Evolutionary conservation across 1,284 basidiomycete genomes (phyloP).

Genomic region (Heterobasidion irregulare): DNA sequence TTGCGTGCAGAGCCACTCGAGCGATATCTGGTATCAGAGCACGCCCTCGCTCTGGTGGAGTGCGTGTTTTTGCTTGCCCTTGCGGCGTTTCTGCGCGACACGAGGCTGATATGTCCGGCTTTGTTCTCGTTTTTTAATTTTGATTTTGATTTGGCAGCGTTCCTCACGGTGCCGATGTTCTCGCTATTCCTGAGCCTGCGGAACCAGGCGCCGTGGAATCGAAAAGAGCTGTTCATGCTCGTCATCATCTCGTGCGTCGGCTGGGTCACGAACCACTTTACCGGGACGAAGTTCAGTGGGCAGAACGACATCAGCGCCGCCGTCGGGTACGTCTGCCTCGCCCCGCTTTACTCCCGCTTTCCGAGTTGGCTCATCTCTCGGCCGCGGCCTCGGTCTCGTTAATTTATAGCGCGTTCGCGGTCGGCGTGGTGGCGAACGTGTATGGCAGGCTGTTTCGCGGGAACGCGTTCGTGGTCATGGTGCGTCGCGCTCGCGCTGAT

Average conservation of each 20-base stretch:
- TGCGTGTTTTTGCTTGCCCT: conserved; percentile 19
- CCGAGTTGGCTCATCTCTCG: not conserved
- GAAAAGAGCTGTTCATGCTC: conserved; percentile 62
- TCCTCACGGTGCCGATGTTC: conserved; percentile 77
- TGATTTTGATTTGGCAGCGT: conserved; percentile 28
- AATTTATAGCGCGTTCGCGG: conserved; percentile 61
- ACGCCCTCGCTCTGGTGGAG: conserved; percentile 46
- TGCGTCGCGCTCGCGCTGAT: conserved; percentile 23
- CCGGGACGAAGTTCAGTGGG: conserved; percentile 52
- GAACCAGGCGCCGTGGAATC: conserved; percentile 67
- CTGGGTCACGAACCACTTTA: conserved; percentile 76
- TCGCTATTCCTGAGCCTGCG: conserved; percentile 69
- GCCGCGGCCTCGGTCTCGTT: not conserved
- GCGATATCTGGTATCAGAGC: conserved; percentile 51
- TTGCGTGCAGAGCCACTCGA: conserved; percentile 47
- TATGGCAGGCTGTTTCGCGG: conserved; percentile 78
- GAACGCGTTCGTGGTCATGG: conserved; percentile 72
- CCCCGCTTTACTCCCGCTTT: not conserved
- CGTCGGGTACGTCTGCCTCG: conserved; percentile 37
- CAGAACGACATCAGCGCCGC: conserved; percentile 73
- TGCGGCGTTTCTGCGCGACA: not conserved
- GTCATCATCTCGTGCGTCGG: conserved; percentile 68
- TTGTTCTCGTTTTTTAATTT: too few relatives aligned
- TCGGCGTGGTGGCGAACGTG: conserved; percentile 77
- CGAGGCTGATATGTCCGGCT: not conserved